Conservation (phyloP, 805 yeast genomes). For the Brettanomyces nanus region DNA sequence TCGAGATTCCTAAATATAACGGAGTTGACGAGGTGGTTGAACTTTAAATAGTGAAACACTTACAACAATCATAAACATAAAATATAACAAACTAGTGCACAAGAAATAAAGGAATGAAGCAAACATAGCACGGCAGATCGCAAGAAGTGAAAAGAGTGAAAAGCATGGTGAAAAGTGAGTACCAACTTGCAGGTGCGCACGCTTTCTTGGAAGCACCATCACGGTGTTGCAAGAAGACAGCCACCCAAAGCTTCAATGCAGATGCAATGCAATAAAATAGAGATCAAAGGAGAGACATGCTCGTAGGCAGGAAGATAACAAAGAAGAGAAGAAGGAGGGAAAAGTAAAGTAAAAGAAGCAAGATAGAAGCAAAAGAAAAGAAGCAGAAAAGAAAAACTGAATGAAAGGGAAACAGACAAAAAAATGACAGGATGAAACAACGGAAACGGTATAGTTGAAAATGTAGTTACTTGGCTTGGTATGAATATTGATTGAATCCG, state of each 20-base stretch:
- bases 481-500: constrained; percentile 4
- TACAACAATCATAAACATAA: too few relatives aligned
- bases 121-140: neutral
- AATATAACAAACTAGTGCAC: neutral
- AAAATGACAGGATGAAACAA: neutral
- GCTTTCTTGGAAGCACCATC: too few relatives aligned
- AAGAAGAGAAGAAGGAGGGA: neutral
- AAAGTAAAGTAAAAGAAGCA: constrained; percentile 1
- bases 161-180: neutral
- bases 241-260: too few relatives aligned
- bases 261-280: too few relatives aligned
- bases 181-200: too few relatives aligned
- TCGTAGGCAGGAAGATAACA: neutral
- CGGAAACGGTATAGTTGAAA: neutral
- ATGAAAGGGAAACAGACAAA: constrained; percentile 2
- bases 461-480: neutral
- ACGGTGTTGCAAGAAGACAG: too few relatives aligned
- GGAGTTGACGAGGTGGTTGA: constrained; percentile 51
- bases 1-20: constrained; percentile 53
- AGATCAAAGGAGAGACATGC: neutral
- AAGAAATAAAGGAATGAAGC: neutral
- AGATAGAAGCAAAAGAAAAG: constrained; percentile 1
- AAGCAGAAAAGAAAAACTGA: constrained; percentile 9
- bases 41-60: too few relatives aligned
- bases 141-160: neutral